phyloP scores from a whole-genome alignment of 352 stramenopile genomes.

The Phytophthora syringae region DNA sequence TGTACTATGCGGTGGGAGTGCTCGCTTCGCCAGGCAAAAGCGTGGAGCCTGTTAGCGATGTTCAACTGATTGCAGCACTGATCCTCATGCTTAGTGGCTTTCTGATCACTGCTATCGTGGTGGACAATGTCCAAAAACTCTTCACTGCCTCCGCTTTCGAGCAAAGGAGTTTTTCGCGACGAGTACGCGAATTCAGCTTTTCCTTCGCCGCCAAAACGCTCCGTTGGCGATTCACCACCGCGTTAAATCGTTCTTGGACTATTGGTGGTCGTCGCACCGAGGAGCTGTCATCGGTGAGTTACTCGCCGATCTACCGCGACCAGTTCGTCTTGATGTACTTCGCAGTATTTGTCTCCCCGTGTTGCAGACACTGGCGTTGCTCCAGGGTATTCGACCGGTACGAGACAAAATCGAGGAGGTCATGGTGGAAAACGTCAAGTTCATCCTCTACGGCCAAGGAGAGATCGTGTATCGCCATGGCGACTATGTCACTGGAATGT shows the following conservation, averaged over 20 bases:
- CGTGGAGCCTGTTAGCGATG: conserved; percentile 43
- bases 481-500: conserved; percentile 62
- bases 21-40: conserved; percentile 47
- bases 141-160: conserved; percentile 57
- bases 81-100: conserved; percentile 51
- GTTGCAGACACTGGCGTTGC: conserved; percentile 47
- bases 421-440: conserved; percentile 50
- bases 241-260: conserved; percentile 65
- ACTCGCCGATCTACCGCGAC: conserved; percentile 47
- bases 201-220: conserved; percentile 53
- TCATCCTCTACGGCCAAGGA: conserved; percentile 60
- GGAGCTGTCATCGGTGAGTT: conserved; percentile 54
- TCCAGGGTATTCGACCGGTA: conserved; percentile 38
- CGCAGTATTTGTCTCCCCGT: conserved; percentile 48
- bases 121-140: conserved; percentile 60
- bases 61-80: conserved; percentile 40
- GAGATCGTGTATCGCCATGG: conserved; percentile 59
- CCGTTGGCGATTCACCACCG: conserved; percentile 50
- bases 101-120: conserved; percentile 43
- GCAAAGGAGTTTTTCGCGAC: conserved; percentile 60
- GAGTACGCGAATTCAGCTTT: conserved; percentile 56
- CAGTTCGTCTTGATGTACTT: conserved; percentile 51
- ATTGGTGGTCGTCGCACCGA: conserved; percentile 67
- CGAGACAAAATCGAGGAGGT: conserved; percentile 42
- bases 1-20: conserved; percentile 49